Evolutionary conservation across 1,139 yeast species (phyloP).

Genomic region (Kurtzmaniella natalensis): DNA sequence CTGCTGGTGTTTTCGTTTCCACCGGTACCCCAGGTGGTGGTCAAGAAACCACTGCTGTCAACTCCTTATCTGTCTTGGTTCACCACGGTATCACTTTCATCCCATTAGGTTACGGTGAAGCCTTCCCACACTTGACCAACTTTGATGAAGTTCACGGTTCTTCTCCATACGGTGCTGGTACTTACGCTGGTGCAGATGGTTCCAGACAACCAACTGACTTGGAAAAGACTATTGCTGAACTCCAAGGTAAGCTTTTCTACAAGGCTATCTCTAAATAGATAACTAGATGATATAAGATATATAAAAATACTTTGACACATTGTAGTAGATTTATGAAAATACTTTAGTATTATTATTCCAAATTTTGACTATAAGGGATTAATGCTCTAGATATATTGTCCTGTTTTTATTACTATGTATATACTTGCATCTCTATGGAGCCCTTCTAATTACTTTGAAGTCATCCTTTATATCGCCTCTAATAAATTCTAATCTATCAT

Average conservation of each 20-base stretch:
- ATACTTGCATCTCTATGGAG: too few relatives aligned
- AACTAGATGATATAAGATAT: neutral
- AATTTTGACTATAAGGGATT: too few relatives aligned
- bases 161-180: conserved; percentile 88
- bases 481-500: conserved; percentile 79
- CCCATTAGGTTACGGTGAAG: conserved; percentile 73
- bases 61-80: conserved; percentile 60
- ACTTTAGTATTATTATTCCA: too few relatives aligned
- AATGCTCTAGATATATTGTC: too few relatives aligned
- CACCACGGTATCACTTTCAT: conserved; percentile 81
- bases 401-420: too few relatives aligned
- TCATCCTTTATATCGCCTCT: conserved; percentile 43
- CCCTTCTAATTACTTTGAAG: conserved; percentile 68
- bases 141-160: conserved; percentile 75
- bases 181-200: conserved; percentile 76
- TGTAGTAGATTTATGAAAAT: too few relatives aligned
- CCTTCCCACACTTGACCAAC: conserved; percentile 54
- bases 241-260: conserved; percentile 65
- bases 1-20: conserved; percentile 70
- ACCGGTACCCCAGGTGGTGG: conserved; percentile 88
- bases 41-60: conserved; percentile 67
- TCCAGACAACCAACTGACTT: conserved; percentile 65
- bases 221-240: conserved; percentile 58
- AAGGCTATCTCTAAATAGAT: conserved; percentile 18
- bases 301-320: too few relatives aligned